These are phyloP conservation scores for Penicillium flavigenum DNA, from an alignment of 495 filamentous ascomycete genomes.

Conservation along the genomic window DNA sequence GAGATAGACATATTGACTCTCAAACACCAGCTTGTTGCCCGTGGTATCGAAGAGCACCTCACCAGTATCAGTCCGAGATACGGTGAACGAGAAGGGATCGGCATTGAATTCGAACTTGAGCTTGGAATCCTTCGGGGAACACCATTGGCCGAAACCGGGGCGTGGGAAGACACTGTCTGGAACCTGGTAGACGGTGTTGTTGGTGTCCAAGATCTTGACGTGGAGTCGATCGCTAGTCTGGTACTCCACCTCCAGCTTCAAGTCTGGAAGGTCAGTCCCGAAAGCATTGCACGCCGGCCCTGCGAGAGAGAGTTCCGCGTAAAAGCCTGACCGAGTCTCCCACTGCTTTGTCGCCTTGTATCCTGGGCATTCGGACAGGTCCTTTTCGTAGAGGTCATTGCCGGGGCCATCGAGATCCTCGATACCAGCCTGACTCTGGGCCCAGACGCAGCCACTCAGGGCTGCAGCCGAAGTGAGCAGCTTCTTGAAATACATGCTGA, in stretches of 20 bases:
- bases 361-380: constrained; percentile 44
- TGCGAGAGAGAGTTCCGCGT: constrained; percentile 40
- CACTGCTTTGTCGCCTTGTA: constrained; percentile 48
- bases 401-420: constrained; percentile 19
- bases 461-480: constrained; percentile 15
- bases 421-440: constrained; percentile 22
- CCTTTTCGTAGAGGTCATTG: constrained; percentile 25
- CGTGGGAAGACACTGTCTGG: constrained; percentile 55
- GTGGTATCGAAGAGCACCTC: constrained; percentile 50
- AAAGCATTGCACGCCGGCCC: constrained; percentile 53
- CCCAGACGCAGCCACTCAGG: constrained; percentile 17
- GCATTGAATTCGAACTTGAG: constrained; percentile 18
- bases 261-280: constrained; percentile 50
- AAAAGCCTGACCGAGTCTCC: constrained; percentile 26
- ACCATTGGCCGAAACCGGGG: constrained; percentile 31
- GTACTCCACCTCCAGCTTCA: constrained; percentile 52
- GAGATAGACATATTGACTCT: constrained; percentile 58
- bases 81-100: constrained; percentile 18
- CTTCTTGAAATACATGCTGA: constrained; percentile 18
- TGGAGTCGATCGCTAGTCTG: constrained; percentile 49
- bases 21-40: constrained; percentile 51
- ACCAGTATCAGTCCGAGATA: constrained; percentile 15
- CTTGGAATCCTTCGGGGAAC: constrained; percentile 14
- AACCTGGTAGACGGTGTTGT: constrained; percentile 59
- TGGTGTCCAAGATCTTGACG: constrained; percentile 54